Conservation (phyloP, 345 rosid genomes). For the Melaleuca quinquenervia region DNA sequence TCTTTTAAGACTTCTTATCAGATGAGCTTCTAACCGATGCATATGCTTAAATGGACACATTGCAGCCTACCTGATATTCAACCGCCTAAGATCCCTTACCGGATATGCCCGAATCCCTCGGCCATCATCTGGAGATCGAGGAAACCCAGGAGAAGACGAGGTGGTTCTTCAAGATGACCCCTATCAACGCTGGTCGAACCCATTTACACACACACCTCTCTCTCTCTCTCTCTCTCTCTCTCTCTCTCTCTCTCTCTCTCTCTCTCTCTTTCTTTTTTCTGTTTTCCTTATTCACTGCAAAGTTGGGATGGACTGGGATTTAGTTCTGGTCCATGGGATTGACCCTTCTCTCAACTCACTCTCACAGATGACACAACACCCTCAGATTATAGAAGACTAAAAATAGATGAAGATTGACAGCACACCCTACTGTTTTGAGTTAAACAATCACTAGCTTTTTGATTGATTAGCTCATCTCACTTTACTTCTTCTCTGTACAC, state of each 20-base stretch:
- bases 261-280: neutral
- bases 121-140: slow-evolving; percentile 80
- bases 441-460: neutral
- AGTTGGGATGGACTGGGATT: neutral
- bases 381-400: neutral
- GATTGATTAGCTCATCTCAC: neutral
- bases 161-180: neutral
- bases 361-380: neutral
- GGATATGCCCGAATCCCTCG: slow-evolving; percentile 57
- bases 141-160: slow-evolving; percentile 32
- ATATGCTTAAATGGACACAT: neutral
- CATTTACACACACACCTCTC: neutral
- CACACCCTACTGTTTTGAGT: neutral
- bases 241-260: neutral
- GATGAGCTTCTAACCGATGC: neutral
- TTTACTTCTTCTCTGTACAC: neutral
- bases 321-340: neutral
- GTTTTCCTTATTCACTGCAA: neutral
- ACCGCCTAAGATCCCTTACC: slow-evolving; percentile 55
- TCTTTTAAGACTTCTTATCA: neutral
- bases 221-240: neutral
- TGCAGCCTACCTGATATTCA: slow-evolving; percentile 57
- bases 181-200: neutral
- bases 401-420: neutral
- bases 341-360: neutral